Conservation (phyloP, 1,284 basidiomycete species). For the Pseudozyma sp. region DNA sequence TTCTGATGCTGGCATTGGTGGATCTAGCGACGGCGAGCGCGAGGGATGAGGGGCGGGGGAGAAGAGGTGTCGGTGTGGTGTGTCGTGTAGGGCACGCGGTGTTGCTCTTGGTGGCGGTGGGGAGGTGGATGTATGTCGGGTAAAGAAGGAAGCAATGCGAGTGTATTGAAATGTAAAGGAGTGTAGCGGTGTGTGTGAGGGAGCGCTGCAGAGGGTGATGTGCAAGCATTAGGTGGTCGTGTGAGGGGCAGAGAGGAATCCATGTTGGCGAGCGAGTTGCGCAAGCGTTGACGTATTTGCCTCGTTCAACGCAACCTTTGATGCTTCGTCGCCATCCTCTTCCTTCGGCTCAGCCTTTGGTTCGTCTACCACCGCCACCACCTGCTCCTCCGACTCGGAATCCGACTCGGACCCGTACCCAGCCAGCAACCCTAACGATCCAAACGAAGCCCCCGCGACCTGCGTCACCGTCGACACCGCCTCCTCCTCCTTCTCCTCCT, state of each 20-base stretch:
- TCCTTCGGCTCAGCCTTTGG: background rate
- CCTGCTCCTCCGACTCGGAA: background rate
- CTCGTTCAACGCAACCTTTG: background rate
- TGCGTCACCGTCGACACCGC: constrained; percentile 2
- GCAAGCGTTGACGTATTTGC: background rate
- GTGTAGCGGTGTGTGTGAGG: background rate
- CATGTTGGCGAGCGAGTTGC: constrained; percentile 3
- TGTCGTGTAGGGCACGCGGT: constrained; percentile 4
- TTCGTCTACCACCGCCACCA: background rate
- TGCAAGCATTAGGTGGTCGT: background rate
- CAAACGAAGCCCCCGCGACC: background rate
- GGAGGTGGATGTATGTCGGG: background rate
- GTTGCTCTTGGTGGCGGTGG: background rate
- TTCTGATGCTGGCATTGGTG: constrained; percentile 22
- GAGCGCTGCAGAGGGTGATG: background rate
- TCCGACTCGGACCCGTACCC: constrained; percentile 26
- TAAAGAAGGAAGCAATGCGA: background rate
- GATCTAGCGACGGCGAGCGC: constrained; percentile 1
- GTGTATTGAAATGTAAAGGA: background rate
- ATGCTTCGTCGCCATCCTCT: background rate
- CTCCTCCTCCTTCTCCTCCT: background rate
- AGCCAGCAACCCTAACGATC: constrained; percentile 7
- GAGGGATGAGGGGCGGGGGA: background rate
- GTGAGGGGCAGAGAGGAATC: background rate
- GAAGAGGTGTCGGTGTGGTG: background rate